phyloP scores from a whole-genome alignment of 2,329 filamentous ascomycete genomes.

The Pseudogymnoascus sp. region DNA sequence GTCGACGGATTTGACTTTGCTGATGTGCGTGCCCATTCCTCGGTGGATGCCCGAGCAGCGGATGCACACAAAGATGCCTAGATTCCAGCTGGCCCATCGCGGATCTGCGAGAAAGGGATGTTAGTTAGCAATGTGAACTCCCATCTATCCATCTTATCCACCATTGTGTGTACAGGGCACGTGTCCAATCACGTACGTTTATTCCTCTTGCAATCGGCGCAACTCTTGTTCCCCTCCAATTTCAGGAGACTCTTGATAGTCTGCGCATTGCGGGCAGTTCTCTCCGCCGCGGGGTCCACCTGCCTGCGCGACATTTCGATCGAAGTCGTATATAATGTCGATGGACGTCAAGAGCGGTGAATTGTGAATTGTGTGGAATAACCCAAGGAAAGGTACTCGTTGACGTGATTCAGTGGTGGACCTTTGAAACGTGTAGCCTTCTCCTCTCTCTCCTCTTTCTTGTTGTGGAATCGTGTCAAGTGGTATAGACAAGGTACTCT shows the following conservation, averaged over 20 bases:
- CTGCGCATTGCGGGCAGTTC: constrained; percentile 85
- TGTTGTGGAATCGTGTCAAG: constrained; percentile 7
- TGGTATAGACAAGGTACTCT: neutral
- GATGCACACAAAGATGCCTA: constrained; percentile 96
- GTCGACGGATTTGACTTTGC: constrained; percentile 94
- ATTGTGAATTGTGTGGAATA: neutral
- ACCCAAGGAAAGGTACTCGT: neutral
- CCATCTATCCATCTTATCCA: neutral
- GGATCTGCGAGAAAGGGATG: constrained; percentile 56
- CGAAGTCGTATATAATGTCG: neutral
- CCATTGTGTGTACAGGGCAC: neutral
- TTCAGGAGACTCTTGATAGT: constrained; percentile 94
- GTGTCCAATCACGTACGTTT: constrained; percentile 61
- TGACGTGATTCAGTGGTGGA: neutral
- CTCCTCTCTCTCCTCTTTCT: neutral
- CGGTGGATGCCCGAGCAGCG: constrained; percentile 97
- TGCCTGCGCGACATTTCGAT: constrained; percentile 66
- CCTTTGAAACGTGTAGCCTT: neutral
- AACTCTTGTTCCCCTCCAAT: constrained; percentile 90
- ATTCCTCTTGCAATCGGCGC: constrained; percentile 97
- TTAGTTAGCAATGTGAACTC: constrained; percentile 24
- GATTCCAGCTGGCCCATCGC: constrained; percentile 98
- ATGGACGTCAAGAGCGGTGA: neutral
- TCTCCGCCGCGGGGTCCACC: constrained; percentile 72
- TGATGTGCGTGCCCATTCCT: constrained; percentile 98